phyloP scores from a whole-genome alignment of 805 yeast species.

The Myxozyma mucilagina region DNA sequence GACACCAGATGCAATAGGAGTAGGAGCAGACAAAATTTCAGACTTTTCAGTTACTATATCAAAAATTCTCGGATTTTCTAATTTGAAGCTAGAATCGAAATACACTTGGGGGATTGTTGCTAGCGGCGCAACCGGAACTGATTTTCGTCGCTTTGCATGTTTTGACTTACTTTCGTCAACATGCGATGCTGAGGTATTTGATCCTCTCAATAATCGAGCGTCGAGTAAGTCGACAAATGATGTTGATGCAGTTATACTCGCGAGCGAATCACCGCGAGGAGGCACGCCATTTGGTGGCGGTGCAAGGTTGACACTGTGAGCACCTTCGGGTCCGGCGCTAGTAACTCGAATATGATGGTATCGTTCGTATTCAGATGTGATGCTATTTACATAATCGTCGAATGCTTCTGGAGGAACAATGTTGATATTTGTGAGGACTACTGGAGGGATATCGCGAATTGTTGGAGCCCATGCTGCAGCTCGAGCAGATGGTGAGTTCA shows the following conservation, averaged over 20 bases:
- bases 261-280: constrained; percentile 18
- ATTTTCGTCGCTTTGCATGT: constrained; percentile 4
- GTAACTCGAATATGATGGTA: constrained; percentile 8
- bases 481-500: constrained; percentile 21
- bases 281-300: constrained; percentile 1
- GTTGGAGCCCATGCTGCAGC: constrained; percentile 54
- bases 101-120: constrained; percentile 67
- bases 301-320: background rate
- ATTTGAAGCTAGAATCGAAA: constrained; percentile 64
- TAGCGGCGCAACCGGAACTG: constrained; percentile 37
- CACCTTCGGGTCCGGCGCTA: background rate
- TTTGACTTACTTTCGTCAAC: background rate
- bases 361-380: constrained; percentile 49
- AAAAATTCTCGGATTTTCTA: constrained; percentile 87
- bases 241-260: background rate
- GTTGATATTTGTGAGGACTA: constrained; percentile 58
- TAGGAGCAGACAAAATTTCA: constrained; percentile 41
- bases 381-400: constrained; percentile 46
- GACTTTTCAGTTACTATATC: constrained; percentile 67
- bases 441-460: constrained; percentile 78
- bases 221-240: constrained; percentile 21
- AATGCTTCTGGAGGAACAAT: constrained; percentile 49
- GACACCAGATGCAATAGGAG: constrained; percentile 25
- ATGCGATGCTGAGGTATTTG: background rate
- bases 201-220: background rate